Evolutionary conservation across 2,329 filamentous ascomycete species (phyloP).

Genomic region (Aspergillus uvarum): DNA sequence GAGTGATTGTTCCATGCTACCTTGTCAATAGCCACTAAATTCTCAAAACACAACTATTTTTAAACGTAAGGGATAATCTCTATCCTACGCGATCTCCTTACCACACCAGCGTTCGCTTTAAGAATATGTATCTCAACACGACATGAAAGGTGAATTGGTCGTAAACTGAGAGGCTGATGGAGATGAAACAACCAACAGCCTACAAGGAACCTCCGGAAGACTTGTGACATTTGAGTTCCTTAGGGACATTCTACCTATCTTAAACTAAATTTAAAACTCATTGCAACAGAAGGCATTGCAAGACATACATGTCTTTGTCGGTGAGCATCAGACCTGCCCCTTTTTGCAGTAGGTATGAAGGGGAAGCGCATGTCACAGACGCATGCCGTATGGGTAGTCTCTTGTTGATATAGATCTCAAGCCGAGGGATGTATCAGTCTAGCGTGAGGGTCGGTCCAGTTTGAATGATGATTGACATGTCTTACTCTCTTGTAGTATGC

Average conservation of each 20-base stretch:
- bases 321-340: not conserved
- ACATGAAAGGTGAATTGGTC: too few relatives aligned
- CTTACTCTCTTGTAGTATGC: not conserved
- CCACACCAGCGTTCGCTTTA: too few relatives aligned
- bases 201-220: too few relatives aligned
- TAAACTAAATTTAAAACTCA: too few relatives aligned
- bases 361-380: not conserved
- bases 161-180: not conserved
- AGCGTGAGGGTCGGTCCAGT: not conserved
- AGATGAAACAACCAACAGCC: not conserved
- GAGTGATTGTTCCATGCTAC: too few relatives aligned
- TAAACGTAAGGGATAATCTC: too few relatives aligned
- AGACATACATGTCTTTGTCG: not conserved
- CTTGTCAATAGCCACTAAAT: too few relatives aligned
- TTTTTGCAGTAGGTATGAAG: not conserved
- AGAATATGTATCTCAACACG: too few relatives aligned
- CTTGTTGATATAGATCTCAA: not conserved
- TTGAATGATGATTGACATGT: not conserved
- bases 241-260: too few relatives aligned
- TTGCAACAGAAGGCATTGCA: not conserved
- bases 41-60: too few relatives aligned
- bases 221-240: too few relatives aligned
- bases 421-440: not conserved
- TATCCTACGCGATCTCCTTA: too few relatives aligned
- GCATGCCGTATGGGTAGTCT: not conserved